Evolutionary conservation across 441 rosid genomes (phyloP), one percentile per base, ranked within the genome.

Genomic region (Populus hybrid): DNA sequence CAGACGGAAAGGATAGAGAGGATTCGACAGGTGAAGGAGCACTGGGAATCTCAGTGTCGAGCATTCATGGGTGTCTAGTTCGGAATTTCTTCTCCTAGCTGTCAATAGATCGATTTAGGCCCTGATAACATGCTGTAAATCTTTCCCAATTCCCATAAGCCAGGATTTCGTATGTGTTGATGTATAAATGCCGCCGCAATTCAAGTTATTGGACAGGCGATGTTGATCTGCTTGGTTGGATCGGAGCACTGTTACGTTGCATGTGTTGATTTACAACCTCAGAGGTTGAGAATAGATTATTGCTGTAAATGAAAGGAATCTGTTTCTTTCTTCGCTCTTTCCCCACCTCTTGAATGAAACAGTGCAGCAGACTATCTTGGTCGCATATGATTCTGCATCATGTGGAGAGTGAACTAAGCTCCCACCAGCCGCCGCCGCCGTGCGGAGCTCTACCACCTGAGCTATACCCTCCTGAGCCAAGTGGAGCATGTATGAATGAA

Each of bases 1-100:
- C 84, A 78, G 74, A 84, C 88, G 8, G 98, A 95, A 82, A 88
- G 97, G 82, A 81, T 71, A 4, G 92, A 93, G 81, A 87, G 99
- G 86, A 24, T 93, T 73, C 83, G 80, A 63, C 97, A 88, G 76
- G 91, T 91, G 23, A 95, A 92, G 84, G 91, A 93, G 76, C 93
- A 92, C 66, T 92, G 99, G 98, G 98, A 95, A 73, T 72, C 69
- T 28, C 93, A 91, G 81, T 92, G 93, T 59, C 87, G 88, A 61
- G 87, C 95, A 61, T 91, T 93, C 86, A 69, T 85, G 66, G 98
- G 98, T 34, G 78, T 87, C 50, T 92, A 84, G 71, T 18, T 68
- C 32, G 21, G 18, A 8, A 67, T 14, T 4, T 46, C 20, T 12
- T 14, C 57, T 46, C 50, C 1, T 12, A 3, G 18, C 1, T 46